Evolutionary conservation across 257 asterid genomes (phyloP).

Genomic region (Fraxinus americana): DNA sequence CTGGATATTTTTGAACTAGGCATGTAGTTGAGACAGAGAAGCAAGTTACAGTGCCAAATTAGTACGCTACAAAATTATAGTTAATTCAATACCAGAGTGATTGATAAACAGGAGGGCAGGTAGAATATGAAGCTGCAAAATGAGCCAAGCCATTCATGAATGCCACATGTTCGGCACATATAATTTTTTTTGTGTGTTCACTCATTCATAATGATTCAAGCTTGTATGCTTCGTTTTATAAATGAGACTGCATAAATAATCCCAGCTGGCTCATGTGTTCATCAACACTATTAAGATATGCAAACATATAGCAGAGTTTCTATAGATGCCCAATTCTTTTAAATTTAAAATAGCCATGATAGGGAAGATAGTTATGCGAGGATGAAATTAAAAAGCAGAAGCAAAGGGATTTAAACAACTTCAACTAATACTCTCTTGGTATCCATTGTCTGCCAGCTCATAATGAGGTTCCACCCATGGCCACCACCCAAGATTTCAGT

Average conservation of each 20-base stretch:
- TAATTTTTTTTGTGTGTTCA: background rate
- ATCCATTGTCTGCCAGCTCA: background rate
- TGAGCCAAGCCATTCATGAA: background rate
- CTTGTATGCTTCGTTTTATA: background rate
- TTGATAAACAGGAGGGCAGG: background rate
- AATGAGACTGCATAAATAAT: background rate
- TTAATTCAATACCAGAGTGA: conserved; percentile 1
- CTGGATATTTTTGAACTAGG: background rate
- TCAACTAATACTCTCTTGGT: background rate
- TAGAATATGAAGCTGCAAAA: background rate
- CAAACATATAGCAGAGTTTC: background rate
- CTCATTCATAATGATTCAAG: background rate
- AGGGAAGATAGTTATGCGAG: background rate
- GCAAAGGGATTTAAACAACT: background rate
- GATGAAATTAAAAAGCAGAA: background rate
- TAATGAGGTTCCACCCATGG: background rate
- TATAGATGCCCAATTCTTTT: background rate
- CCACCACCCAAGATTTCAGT: background rate
- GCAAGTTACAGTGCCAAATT: background rate
- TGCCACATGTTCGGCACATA: background rate
- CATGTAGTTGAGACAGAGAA: conserved; percentile 6
- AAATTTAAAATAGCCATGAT: background rate
- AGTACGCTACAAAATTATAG: background rate
- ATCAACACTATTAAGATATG: background rate
- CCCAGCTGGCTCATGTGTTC: background rate